Conservation (phyloP, 768 basidiomycete genomes). For the Trametes meyenii region DNA sequence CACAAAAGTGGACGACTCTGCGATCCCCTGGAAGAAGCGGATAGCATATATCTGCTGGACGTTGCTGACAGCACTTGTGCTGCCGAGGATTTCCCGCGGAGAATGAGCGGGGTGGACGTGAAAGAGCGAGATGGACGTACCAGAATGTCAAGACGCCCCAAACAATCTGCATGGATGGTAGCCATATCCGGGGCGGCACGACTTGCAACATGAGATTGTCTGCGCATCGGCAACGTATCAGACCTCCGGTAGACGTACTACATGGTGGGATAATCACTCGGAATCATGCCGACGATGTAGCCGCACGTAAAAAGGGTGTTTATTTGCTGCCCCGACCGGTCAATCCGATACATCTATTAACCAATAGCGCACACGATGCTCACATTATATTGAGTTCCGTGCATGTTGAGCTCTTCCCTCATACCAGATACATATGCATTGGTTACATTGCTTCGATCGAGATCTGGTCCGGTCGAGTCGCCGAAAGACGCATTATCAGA, state of each 20-base stretch:
- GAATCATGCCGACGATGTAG: slow-evolving; percentile 76
- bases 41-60: slow-evolving; percentile 71
- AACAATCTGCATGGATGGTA: slow-evolving; percentile 63
- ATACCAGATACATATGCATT: slow-evolving; percentile 84
- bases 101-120: background rate
- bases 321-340: slow-evolving; percentile 47
- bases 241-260: background rate
- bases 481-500: too few relatives aligned
- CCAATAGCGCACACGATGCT: slow-evolving; percentile 13
- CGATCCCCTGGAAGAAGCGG: slow-evolving; percentile 72
- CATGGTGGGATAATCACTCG: slow-evolving; percentile 44
- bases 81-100: slow-evolving; percentile 27
- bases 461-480: slow-evolving; percentile 42
- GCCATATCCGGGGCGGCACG: slow-evolving; percentile 65
- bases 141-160: slow-evolving; percentile 71
- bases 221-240: slow-evolving; percentile 23
- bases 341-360: background rate
- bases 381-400: slow-evolving; percentile 65
- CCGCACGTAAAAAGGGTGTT: slow-evolving; percentile 75
- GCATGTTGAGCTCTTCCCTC: slow-evolving; percentile 70
- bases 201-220: slow-evolving; percentile 71
- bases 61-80: slow-evolving; percentile 56
- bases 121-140: slow-evolving; percentile 37
- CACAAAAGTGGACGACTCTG: slow-evolving; percentile 77
- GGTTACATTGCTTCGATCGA: slow-evolving; percentile 67